A percentile compares a stretch with the other conserved stretches of the same genome.
Evolutionary conservation across 2,329 filamentous ascomycete genomes (phyloP).

Genomic region (Fusarium decemcellulare): DNA sequence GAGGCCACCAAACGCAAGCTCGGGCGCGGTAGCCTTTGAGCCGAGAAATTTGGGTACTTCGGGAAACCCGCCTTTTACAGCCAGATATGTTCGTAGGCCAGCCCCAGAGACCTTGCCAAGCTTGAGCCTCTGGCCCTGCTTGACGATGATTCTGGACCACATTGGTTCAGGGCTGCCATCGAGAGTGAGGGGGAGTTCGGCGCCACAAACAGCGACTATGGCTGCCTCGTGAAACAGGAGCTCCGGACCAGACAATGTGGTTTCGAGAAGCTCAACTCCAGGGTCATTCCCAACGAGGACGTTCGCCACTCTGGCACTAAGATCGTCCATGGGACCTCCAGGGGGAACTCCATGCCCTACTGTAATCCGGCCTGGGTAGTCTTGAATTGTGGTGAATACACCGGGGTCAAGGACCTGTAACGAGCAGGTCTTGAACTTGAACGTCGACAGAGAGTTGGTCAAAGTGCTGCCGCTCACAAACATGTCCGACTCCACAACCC

Average conservation of each 20-base stretch:
- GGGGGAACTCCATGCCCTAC: background rate
- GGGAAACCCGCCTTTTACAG: conserved; percentile 34
- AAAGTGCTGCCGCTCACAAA: background rate
- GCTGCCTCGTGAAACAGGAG: background rate
- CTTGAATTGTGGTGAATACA: background rate
- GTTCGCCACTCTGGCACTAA: background rate
- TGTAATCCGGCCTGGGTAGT: background rate
- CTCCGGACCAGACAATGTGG: background rate
- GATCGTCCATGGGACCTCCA: conserved; percentile 1
- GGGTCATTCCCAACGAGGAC: background rate
- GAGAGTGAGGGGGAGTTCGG: background rate
- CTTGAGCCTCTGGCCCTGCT: background rate
- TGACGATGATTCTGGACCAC: conserved; percentile 1
- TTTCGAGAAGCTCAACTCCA: background rate
- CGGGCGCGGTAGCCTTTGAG: conserved; percentile 71
- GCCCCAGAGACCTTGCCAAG: conserved; percentile 8
- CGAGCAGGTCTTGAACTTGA: background rate
- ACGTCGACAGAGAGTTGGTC: background rate
- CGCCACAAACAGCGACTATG: background rate
- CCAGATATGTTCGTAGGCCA: conserved; percentile 59
- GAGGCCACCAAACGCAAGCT: conserved; percentile 71
- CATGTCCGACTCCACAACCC: background rate
- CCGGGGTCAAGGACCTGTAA: background rate
- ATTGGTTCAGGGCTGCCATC: background rate
- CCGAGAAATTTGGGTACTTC: conserved; percentile 70